Evolutionary conservation across 768 basidiomycete species (phyloP).

Genomic region (Lactifluus hygrophoroides): DNA sequence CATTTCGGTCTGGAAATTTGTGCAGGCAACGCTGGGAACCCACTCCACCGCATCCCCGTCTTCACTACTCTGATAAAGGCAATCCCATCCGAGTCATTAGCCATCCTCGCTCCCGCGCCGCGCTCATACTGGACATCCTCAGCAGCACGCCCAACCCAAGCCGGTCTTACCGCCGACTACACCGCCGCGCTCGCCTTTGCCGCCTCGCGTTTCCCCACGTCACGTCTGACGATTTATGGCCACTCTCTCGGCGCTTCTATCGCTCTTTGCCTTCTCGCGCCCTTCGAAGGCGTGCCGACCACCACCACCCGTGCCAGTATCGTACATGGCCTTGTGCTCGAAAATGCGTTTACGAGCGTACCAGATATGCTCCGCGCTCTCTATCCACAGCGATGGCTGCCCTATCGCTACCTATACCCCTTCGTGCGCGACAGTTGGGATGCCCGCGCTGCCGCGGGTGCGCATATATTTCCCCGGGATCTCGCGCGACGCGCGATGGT

Average conservation of each 20-base stretch:
- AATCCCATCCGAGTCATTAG: slow-evolving; percentile 10
- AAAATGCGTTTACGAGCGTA: slow-evolving; percentile 43
- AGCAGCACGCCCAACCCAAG: slow-evolving; percentile 31
- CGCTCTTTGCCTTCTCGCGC: slow-evolving; percentile 33
- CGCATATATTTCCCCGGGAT: slow-evolving; percentile 10
- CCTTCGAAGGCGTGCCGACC: neutral
- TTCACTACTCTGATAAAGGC: slow-evolving; percentile 30
- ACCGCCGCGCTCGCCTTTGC: slow-evolving; percentile 27
- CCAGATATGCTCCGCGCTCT: slow-evolving; percentile 39
- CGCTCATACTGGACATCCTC: slow-evolving; percentile 45
- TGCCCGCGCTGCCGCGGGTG: slow-evolving; percentile 27
- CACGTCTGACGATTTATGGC: slow-evolving; percentile 34
- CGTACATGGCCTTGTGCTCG: slow-evolving; percentile 35
- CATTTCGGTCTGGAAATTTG: neutral
- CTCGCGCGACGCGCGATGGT: slow-evolving; percentile 27
- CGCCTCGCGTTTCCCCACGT: slow-evolving; percentile 27
- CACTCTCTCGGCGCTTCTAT: slow-evolving; percentile 43
- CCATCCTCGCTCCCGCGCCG: slow-evolving; percentile 36
- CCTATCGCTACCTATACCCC: slow-evolving; percentile 40
- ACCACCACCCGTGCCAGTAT: neutral
- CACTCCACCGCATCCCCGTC: slow-evolving; percentile 36
- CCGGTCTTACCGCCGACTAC: slow-evolving; percentile 36
- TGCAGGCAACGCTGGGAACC: slow-evolving; percentile 44
- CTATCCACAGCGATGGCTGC: slow-evolving; percentile 41
- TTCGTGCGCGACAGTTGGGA: slow-evolving; percentile 42